These are phyloP conservation scores for Naematelia aurantialba DNA, from an alignment of 768 basidiomycete genomes.

Conservation along the genomic window DNA sequence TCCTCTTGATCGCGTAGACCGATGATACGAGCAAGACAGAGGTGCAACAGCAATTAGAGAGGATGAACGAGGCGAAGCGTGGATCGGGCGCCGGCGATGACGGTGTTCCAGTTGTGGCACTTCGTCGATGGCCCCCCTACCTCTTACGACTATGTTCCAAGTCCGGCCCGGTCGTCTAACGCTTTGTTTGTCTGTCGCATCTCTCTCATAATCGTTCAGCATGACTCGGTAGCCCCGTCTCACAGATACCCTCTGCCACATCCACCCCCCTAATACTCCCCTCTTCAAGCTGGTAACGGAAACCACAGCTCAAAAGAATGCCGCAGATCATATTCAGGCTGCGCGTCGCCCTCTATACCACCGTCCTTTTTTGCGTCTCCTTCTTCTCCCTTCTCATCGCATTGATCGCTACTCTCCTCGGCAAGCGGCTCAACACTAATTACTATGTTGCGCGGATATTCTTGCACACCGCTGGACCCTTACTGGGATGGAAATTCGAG, in stretches of 20 bases:
- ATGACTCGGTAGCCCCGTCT: conserved; percentile 5
- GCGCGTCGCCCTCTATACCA: conserved; percentile 64
- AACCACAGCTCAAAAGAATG: conserved; percentile 20
- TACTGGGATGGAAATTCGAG: conserved; percentile 65
- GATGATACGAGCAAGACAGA: not conserved
- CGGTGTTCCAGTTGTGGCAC: not conserved
- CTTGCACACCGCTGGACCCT: conserved; percentile 62
- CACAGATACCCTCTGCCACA: conserved; percentile 2
- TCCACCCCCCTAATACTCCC: not conserved
- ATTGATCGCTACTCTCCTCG: conserved; percentile 64
- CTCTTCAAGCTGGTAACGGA: no score
- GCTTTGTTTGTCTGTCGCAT: not conserved
- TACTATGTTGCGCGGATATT: conserved; percentile 77
- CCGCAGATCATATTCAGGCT: conserved; percentile 58
- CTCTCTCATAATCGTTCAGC: not conserved
- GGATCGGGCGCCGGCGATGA: not conserved
- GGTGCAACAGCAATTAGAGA: conserved; percentile 1
- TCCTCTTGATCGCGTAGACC: not conserved
- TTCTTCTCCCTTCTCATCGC: conserved; percentile 65
- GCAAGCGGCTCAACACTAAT: conserved; percentile 60
- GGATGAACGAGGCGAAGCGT: not conserved
- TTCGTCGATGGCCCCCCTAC: no score
- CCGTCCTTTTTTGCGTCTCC: conserved; percentile 67
- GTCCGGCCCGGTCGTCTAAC: no score
- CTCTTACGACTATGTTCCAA: no score